phyloP scores from a whole-genome alignment of 2,329 filamentous ascomycete species.

The Cordyceps cateniannulata region DNA sequence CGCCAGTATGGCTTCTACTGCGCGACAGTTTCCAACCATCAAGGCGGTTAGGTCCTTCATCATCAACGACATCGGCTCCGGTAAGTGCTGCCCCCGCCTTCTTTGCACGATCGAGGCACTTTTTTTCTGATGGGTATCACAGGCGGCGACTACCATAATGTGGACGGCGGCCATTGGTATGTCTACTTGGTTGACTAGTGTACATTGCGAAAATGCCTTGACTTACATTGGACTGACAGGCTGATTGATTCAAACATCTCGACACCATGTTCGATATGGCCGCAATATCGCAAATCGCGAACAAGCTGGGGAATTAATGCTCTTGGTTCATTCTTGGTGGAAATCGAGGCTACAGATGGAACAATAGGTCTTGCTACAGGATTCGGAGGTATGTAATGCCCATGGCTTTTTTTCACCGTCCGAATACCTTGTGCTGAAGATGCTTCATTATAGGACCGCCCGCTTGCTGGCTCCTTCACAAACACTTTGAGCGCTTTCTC shows the following conservation, averaged over 20 bases:
- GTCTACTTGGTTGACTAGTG: constrained; percentile 15
- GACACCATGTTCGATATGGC: constrained; percentile 85
- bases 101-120: no score
- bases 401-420: neutral
- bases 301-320: constrained; percentile 97
- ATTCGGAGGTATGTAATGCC: constrained; percentile 59
- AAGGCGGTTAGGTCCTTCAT: constrained; percentile 69
- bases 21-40: constrained; percentile 63
- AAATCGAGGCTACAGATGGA: constrained; percentile 82
- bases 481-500: constrained; percentile 90
- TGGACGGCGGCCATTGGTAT: constrained; percentile 64
- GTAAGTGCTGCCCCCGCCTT: constrained; percentile 13
- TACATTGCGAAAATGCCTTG: neutral
- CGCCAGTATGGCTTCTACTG: constrained; percentile 36
- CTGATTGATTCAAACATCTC: constrained; percentile 88
- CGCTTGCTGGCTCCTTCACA: constrained; percentile 87
- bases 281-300: constrained; percentile 77
- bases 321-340: constrained; percentile 82
- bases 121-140: constrained; percentile 23
- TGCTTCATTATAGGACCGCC: constrained; percentile 55
- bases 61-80: constrained; percentile 40
- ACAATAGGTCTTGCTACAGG: constrained; percentile 93
- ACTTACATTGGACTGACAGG: constrained; percentile 44
- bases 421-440: neutral
- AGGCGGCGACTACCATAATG: constrained; percentile 89